phyloP scores from a whole-genome alignment of 2,329 filamentous ascomycete genomes.

The Cryphonectria radicalis region DNA sequence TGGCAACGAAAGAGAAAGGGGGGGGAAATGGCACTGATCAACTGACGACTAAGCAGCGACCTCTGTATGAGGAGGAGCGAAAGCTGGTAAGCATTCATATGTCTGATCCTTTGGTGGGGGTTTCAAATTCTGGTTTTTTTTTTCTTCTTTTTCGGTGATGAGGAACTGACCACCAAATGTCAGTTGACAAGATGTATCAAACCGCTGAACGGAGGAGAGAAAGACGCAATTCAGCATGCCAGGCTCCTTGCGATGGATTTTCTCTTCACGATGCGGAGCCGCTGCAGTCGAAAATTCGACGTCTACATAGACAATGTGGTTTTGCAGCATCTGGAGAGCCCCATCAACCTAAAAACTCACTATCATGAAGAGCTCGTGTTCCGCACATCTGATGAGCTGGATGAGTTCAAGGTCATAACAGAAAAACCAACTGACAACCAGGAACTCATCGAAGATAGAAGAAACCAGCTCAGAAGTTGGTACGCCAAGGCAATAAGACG shows the following conservation, averaged over 20 bases:
- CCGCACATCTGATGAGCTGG: conserved; percentile 23
- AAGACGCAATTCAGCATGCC: conserved; percentile 25
- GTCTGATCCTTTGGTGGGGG: neutral
- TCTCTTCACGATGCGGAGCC: conserved; percentile 21
- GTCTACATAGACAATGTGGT: conserved; percentile 20
- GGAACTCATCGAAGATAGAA: neutral
- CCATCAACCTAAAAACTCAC: conserved; percentile 29
- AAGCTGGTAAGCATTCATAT: conserved; percentile 16
- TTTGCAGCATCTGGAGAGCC: conserved; percentile 17
- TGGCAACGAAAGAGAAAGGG: neutral
- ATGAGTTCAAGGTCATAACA: conserved; percentile 17
- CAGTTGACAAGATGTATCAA: conserved; percentile 26
- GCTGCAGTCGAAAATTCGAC: conserved; percentile 17
- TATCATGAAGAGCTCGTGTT: conserved; percentile 29
- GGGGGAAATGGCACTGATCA: too few relatives aligned
- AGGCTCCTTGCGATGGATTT: conserved; percentile 25
- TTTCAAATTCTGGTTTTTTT: too few relatives aligned
- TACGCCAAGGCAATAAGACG: conserved; percentile 22
- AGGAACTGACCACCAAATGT: neutral
- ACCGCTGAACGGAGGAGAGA: conserved; percentile 6
- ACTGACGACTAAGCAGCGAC: neutral
- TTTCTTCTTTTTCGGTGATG: neutral
- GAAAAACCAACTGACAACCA: neutral
- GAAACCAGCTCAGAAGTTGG: conserved; percentile 18
- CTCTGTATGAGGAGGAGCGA: conserved; percentile 6